Evolutionary conservation across 148 eudicot genomes (phyloP), one percentile per base, ranked within the genome.

Genomic region (Cornus kousa): DNA sequence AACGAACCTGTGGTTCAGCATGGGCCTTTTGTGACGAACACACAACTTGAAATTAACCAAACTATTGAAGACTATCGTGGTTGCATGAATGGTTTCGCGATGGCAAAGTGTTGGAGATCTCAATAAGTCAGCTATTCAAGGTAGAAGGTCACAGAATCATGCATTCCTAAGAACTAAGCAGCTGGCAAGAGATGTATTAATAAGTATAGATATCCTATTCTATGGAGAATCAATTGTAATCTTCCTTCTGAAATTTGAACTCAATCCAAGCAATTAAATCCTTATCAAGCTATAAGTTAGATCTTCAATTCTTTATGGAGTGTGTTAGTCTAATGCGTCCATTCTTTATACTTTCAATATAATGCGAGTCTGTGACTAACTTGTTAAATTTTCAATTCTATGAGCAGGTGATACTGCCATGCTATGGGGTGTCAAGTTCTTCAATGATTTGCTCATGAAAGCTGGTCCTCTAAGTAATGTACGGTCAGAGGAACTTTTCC

Each of bases 11-110:
- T 96, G 87, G 95, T 88, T 14, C 99, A 92, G 74, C 85, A 93
- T 77, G 99, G 99, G 9, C 99, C 99, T 16, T 96, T 96, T 88
- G 99, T 96, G 79, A 96, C 93, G 99, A 96, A 93, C 77, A 88
- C 99, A 88, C 67, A 92, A 70, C 92, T 85, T 20, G 97, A 96
- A 72, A 91, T 96, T 85, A 86, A 92, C 55, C 80, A 90, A 87
- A 82, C 99, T 46, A 86, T 96, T 73, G 86, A 89, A 71, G 99
- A 96, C 75, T 96, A 92, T 82, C 88, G 88, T 46, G 77, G 80
- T n/a, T 74, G 74, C 70, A 92, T 87, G 83, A 92, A 96, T 85
- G 99, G 99, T 32, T 96, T 96, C 82, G 99, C 93, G 73, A 84
- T 74, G 87, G 98, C 99, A 3, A 91, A 85, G 75, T 43, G 77